Conservation (phyloP, 2,329 filamentous ascomycete species). For the Hymenoscyphus scutula region DNA sequence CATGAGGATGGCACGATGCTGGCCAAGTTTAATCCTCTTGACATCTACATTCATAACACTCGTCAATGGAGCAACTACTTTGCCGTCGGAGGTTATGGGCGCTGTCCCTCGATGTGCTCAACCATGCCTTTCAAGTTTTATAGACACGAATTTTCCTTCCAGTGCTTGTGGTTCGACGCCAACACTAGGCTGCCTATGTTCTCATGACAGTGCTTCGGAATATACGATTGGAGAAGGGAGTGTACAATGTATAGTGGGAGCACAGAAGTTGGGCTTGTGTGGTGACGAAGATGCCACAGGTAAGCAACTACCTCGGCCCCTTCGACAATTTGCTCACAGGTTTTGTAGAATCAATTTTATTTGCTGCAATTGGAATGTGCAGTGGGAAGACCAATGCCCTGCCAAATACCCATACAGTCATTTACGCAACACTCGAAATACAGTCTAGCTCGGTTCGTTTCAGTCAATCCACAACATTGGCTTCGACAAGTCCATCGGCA, state of each 20-base stretch:
- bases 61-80: conserved; percentile 23
- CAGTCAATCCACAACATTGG: conserved; percentile 23
- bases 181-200: conserved; percentile 63
- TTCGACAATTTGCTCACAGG: neutral
- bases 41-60: conserved; percentile 26
- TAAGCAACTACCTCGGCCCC: conserved; percentile 12
- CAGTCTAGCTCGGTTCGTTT: conserved; percentile 39
- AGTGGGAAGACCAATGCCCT: conserved; percentile 47
- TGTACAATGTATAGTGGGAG: conserved; percentile 62
- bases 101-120: conserved; percentile 50
- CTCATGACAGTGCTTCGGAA: conserved; percentile 54
- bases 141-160: conserved; percentile 56
- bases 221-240: conserved; percentile 72
- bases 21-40: conserved; percentile 32
- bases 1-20: conserved; percentile 36
- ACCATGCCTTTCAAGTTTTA: conserved; percentile 60
- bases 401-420: conserved; percentile 55
- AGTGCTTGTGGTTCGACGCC: conserved; percentile 48
- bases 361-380: conserved; percentile 60
- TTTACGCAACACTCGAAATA: conserved; percentile 55
- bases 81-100: conserved; percentile 31
- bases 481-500: conserved; percentile 14
- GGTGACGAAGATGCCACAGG: conserved; percentile 40
- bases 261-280: conserved; percentile 51
- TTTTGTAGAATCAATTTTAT: conserved; percentile 42